Base-by-base conservation (phyloP, 176 grass and related monocot species). In the Aechmea fasciata region DNA sequence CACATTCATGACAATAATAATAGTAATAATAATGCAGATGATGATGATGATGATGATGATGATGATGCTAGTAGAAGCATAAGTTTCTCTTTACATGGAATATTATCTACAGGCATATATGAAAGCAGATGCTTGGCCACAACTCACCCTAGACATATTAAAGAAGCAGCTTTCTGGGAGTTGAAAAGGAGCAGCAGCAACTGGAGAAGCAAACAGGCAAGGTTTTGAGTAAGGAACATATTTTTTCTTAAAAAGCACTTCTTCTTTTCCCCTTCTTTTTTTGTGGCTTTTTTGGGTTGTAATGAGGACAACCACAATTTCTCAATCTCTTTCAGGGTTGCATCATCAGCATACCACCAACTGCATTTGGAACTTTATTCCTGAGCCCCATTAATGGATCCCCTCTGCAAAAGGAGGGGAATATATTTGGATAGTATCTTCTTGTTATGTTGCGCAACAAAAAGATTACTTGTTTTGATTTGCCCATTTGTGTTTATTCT, bases 61-160 rank as follows among this genome's bases (percentile, higher is more conserved):
- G 65, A 67, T 47, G 29, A 49, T 47, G 13, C 15, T 11, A 10
- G 7, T 19, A 18, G 13, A 48, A 67, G 65, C 65, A 49, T 67
- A 17, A 47, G 2, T 47, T 47, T 47, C 65, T 67, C 14, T 49
- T 67, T 67, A n/a, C 10, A 67, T 18, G 11, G 25, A 13, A 66
- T 13, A 66, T 7, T 10, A 2, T 20, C 2, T 20, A 63, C 8
- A 11, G 20, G 20, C 15, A 61, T 17, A 14, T 3, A 49, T 67
- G 65, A 47, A 67, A 67, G 65, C 14, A 67, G 13, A 67, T 67
- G 65, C 65, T 47, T 66, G 64, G 64, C 9, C 25, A 66, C 25
- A 66, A 48, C 29, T 14, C 63, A 13, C 9, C 64, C 29, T 65
- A 7, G 14, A 66, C 64, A 29, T 33, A 48, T 47, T 41, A 41